Base-by-base conservation (phyloP, 805 yeast species). In the Metschnikowia gruessii region DNA sequence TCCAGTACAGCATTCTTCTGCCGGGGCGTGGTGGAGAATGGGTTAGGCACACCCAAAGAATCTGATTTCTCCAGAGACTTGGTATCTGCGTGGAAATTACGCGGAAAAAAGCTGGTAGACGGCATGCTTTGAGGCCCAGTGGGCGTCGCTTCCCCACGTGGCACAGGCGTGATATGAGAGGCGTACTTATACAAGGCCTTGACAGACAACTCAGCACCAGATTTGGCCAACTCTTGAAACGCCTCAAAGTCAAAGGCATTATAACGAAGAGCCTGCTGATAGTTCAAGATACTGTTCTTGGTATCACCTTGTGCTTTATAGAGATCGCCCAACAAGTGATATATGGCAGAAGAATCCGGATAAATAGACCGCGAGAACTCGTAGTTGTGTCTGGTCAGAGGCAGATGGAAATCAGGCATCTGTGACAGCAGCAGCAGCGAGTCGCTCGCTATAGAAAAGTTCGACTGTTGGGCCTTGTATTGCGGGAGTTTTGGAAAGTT, bases 161-260 rank as follows among this genome's bases (percentile, higher is more conserved):
- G 13, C 5, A 15, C 19, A 11, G 28, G 38, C 24, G 30, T 42
- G 11, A 49, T 34, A 22, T 40, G 40, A 8, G 50, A 45, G 9
- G 47, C 45, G 6, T 39, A 50, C 47, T 74, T 75, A 61, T 72
- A 83, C 24, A 82, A 69, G 0, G 81, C 63, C 52, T 77, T 77
- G 5, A 83, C 80, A 48, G 81, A 79, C 16, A 89, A 75, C 48
- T 78, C 78, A 16, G 85, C 87, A 11, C 95, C 94, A 66, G 85
- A 68, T 40, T 75, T 73, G 56, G 89, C 81, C 40, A 94, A 68
- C 36, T 83, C 83, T 53, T 83, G 88, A 52, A 88, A 82, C 0
- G 97, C 89, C 60, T 89, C 97, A 79, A 94, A 89, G 34, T 89
- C 75, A 59, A 74, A 87, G 15, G 95, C 96, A 60, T 94, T 87